phyloP scores from a whole-genome alignment of 2,329 filamentous ascomycete species.

The Phialophora chinensis region DNA sequence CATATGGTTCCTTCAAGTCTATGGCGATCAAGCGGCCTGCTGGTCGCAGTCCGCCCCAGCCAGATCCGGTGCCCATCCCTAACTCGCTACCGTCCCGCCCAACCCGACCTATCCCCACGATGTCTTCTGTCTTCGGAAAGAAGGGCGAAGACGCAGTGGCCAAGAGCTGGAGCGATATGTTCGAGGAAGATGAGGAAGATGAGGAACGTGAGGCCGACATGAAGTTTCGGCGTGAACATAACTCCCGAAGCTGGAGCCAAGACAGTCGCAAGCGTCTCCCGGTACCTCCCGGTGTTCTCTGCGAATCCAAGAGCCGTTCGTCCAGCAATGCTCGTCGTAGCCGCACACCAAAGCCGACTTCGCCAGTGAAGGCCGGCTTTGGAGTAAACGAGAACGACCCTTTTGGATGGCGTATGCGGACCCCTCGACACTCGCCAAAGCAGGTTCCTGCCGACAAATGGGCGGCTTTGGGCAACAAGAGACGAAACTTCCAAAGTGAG shows the following conservation, averaged over 20 bases:
- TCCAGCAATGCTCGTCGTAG: constrained; percentile 56
- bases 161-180: constrained; percentile 99
- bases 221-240: constrained; percentile 66
- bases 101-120: constrained; percentile 72
- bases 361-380: constrained; percentile 71
- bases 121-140: constrained; percentile 78
- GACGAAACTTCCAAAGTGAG: constrained; percentile 68
- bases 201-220: constrained; percentile 66
- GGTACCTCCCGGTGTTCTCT: constrained; percentile 58
- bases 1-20: constrained; percentile 82
- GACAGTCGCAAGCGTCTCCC: constrained; percentile 65
- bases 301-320: constrained; percentile 61
- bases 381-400: constrained; percentile 71
- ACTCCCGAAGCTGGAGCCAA: constrained; percentile 79
- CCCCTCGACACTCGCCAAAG: constrained; percentile 67
- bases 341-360: constrained; percentile 58
- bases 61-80: constrained; percentile 73
- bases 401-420: constrained; percentile 44
- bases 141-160: constrained; percentile 79
- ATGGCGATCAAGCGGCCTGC: constrained; percentile 57
- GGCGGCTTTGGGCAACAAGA: constrained; percentile 82
- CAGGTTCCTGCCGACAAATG: constrained; percentile 74
- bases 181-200: constrained; percentile 90
- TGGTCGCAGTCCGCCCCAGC: constrained; percentile 53
- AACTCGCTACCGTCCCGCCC: constrained; percentile 73